These are phyloP conservation scores for Russula brevipes DNA, from an alignment of 768 basidiomycete genomes.

Conservation along the genomic window DNA sequence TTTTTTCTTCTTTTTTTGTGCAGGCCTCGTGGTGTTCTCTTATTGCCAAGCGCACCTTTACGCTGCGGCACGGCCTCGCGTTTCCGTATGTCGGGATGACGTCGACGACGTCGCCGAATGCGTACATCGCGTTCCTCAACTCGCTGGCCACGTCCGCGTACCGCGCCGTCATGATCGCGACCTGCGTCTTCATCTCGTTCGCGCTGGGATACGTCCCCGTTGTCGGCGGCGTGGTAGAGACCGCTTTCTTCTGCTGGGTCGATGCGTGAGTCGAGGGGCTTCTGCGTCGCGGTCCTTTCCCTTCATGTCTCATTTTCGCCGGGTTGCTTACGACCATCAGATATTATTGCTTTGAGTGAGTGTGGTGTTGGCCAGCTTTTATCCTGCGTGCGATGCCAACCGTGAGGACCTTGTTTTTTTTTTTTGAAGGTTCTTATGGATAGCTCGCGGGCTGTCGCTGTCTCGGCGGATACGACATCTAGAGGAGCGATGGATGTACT, in stretches of 20 bases:
- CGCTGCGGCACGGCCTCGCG: slow-evolving; percentile 56
- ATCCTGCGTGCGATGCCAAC: slow-evolving; percentile 7
- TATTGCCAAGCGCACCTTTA: slow-evolving; percentile 70
- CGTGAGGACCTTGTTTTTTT: background rate
- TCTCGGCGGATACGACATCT: slow-evolving; percentile 64
- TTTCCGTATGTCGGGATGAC: slow-evolving; percentile 40
- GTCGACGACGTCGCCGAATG: slow-evolving; percentile 44
- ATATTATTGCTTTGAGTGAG: slow-evolving; percentile 89
- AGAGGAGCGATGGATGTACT: slow-evolving; percentile 89
- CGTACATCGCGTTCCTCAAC: slow-evolving; percentile 66
- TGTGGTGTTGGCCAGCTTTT: background rate
- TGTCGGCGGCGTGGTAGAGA: slow-evolving; percentile 54
- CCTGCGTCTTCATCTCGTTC: slow-evolving; percentile 66
- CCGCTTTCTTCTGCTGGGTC: slow-evolving; percentile 79
- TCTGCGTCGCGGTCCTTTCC: background rate
- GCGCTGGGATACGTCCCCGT: slow-evolving; percentile 58
- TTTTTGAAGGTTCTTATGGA: slow-evolving; percentile 64
- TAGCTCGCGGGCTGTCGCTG: slow-evolving; percentile 65
- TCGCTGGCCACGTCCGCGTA: slow-evolving; percentile 78
- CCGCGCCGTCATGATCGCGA: slow-evolving; percentile 73
- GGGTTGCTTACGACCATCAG: slow-evolving; percentile 34
- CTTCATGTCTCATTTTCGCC: slow-evolving; percentile 1
- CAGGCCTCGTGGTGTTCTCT: slow-evolving; percentile 74
- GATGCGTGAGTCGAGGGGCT: slow-evolving; percentile 56
- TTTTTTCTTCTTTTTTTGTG: slow-evolving; percentile 14